Base-by-base conservation (phyloP, 2,329 filamentous ascomycete genomes). In the Microdochium bolleyi region DNA sequence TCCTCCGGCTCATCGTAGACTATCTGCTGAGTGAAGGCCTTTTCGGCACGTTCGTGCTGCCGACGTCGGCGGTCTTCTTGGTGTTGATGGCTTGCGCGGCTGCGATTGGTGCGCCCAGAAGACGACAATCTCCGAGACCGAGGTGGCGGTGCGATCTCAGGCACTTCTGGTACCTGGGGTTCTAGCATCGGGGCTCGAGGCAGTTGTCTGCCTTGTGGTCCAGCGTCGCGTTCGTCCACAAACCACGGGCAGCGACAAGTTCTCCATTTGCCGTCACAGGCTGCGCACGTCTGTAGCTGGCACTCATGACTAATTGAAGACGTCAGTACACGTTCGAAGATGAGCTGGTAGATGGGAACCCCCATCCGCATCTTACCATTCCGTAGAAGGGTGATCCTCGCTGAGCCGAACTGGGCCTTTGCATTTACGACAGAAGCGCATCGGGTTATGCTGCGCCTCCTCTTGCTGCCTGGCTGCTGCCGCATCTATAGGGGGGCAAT, bases 221-320 rank as follows among this genome's bases (percentile, higher is more conserved):
- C 65, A 58, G 24, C 82, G 77, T 60, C 84, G 81, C 64, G 84
- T 88, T 22, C 41, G 19, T 24, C 41, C 16, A 46, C 41, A 73
- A 92, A 91, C 83, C 84, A 89, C 0, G 88, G 85, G 59, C 90
- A 95, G 51, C 88, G 83, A 63, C 90, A 95, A 1, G 77, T 84
- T 70, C 89, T 92, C 89, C 90, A 95, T 60, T 87, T 87, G 30
- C 74, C 65, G 22, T 88, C 90, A 64, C 91, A 96, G 21, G 21
- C 41, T 13, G 21, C 41, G 19, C 41, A 46, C 9, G 41, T 46
- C 41, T 24, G 41, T 7, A 8, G 21, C 9, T 46, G 41, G 19
- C 41, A 46, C 21, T 22, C 19, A 19, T 46, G 16, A 22, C 41
- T 46, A 13, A 11, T 30, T 30, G 41, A 22, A 21, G 3, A 11